Evolutionary conservation across 1,284 basidiomycete genomes (phyloP).

Genomic region (Trichosporon sp.): DNA sequence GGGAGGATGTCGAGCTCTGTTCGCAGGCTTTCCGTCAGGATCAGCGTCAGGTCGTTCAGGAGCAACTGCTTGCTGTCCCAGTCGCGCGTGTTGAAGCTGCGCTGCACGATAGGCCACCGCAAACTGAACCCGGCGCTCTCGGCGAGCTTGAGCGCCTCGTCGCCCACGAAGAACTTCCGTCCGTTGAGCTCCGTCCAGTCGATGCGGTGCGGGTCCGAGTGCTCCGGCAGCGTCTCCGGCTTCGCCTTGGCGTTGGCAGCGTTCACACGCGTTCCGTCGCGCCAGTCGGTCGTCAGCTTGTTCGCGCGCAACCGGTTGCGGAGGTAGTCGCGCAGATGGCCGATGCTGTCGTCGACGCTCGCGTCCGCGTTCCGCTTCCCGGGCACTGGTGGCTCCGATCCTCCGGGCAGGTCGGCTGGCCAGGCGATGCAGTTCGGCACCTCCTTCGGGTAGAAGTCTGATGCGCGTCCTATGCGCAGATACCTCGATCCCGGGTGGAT

Average conservation of each 20-base stretch:
- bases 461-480: constrained; percentile 81
- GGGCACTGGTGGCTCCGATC: constrained; percentile 28
- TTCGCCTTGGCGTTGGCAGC: constrained; percentile 52
- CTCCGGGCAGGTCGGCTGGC: constrained; percentile 21
- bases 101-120: constrained; percentile 71
- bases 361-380: constrained; percentile 30
- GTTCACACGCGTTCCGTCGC: constrained; percentile 70
- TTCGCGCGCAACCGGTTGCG: constrained; percentile 82
- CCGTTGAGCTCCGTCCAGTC: constrained; percentile 65
- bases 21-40: constrained; percentile 61
- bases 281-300: constrained; percentile 71
- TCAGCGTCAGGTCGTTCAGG: constrained; percentile 69
- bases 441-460: constrained; percentile 57
- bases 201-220: constrained; percentile 71
- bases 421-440: constrained; percentile 44
- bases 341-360: constrained; percentile 68
- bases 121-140: constrained; percentile 62
- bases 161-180: constrained; percentile 36
- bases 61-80: constrained; percentile 66
- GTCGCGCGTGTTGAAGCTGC: constrained; percentile 71
- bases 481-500: constrained; percentile 90
- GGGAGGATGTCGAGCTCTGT: constrained; percentile 61
- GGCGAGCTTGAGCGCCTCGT: constrained; percentile 69
- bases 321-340: constrained; percentile 66
- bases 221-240: constrained; percentile 73